Evolutionary conservation across 495 filamentous ascomycete genomes (phyloP), one percentile per base, ranked within the genome.

Genomic region (Hyphodiscus hymeniophilus): DNA sequence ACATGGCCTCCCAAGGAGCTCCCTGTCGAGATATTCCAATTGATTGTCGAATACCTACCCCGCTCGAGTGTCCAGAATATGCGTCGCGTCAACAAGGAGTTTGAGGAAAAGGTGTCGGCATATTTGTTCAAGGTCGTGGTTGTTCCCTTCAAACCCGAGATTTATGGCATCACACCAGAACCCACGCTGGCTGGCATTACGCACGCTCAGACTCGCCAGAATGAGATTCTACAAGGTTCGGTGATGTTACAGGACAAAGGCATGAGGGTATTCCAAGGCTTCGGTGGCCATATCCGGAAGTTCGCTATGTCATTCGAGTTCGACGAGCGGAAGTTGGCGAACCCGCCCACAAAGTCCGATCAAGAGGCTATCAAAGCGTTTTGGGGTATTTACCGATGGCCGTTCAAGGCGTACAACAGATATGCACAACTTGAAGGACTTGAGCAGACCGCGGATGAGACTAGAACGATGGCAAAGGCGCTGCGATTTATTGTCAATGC

Each of bases 251-350:
- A 57, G 23, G 54, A 60, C 33, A 49, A 73, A 40, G 70, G 71
- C 7, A 63, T 77, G 54, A 60, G 63, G 38, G 67, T 74, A 3
- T 75, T 76, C 48, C 45, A 63, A 33, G 69, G 57, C 22, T 77
- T 75, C 51, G 76, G 72, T 11, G 55, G 58, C 1, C 58, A 69
- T 18, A 76, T 81, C 24, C 57, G 48, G 6, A 68, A 63, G 38
- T 74, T 77, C 51, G 77, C 69, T 1, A 67, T 82, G 57, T 43
- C 23, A 10, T 74, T 80, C 44, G 77, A 80, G 36, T 64, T 80
- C 2, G 66, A 70, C 30, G 67, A 74, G 46, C 45, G 50, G 36
- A 60, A 47, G 31, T 64, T 63, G 34, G 56, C 42, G 24, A 56
- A 53, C 5, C 69, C 71, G 17, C 63, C 65, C 1, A 31, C 58